phyloP scores from a whole-genome alignment of 2,329 filamentous ascomycete species.

The Ophiostoma ulmi region DNA sequence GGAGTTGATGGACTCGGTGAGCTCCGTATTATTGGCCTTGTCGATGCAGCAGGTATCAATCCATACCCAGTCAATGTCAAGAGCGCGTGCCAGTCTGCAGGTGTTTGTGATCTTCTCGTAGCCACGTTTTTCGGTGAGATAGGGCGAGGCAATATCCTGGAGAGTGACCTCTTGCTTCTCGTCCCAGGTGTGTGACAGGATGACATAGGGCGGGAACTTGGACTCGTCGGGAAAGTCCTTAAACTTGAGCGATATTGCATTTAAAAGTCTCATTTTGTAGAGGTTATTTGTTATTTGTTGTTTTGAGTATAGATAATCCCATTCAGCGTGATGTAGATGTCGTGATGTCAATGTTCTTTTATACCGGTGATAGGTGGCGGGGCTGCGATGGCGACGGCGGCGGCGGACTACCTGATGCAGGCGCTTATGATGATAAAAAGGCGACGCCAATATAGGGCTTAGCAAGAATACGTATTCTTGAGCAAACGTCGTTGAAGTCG shows the following conservation, averaged over 20 bases:
- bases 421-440: neutral
- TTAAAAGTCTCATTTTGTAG: slow-evolving; percentile 26
- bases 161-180: slow-evolving; percentile 28
- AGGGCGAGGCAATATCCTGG: slow-evolving; percentile 23
- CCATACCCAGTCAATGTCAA: slow-evolving; percentile 22
- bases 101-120: slow-evolving; percentile 23
- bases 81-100: slow-evolving; percentile 18
- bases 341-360: neutral
- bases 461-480: neutral
- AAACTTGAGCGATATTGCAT: slow-evolving; percentile 25
- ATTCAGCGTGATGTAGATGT: neutral
- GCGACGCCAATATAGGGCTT: neutral
- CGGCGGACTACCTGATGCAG: neutral
- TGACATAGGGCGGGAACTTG: slow-evolving; percentile 23
- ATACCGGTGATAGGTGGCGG: neutral
- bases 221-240: slow-evolving; percentile 19
- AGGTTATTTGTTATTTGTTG: neutral
- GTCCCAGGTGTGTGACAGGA: slow-evolving; percentile 28
- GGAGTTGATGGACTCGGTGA: slow-evolving; percentile 27
- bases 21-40: slow-evolving; percentile 27
- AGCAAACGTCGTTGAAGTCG: neutral
- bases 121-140: slow-evolving; percentile 18
- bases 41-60: slow-evolving; percentile 29
- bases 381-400: neutral
- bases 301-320: neutral